Conservation (phyloP, 1,284 basidiomycete genomes). For the Sporisorium exsertum region DNA sequence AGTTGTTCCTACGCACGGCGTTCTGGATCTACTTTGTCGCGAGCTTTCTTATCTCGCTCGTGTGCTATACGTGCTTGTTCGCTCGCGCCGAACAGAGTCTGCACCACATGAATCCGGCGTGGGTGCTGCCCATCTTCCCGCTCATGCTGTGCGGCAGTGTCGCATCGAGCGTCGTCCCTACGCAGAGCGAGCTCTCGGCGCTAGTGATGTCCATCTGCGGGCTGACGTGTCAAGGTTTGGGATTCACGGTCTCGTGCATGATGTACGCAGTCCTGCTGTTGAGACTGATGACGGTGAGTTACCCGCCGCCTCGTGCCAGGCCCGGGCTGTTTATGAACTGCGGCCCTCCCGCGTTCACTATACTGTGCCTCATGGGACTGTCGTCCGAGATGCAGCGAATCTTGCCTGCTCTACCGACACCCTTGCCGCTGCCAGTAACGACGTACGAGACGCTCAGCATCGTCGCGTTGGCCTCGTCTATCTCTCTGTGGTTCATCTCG, state of each 20-base stretch:
- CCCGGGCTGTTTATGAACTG: constrained; percentile 43
- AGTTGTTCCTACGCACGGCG: neutral
- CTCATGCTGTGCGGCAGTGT: constrained; percentile 50
- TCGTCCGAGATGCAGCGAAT: constrained; percentile 6
- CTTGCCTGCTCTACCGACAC: constrained; percentile 8
- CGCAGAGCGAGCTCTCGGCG: constrained; percentile 8
- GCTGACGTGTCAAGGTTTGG: constrained; percentile 39
- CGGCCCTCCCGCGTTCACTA: constrained; percentile 49
- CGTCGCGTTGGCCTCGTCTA: constrained; percentile 5
- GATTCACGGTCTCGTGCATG: constrained; percentile 32
- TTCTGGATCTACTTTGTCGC: constrained; percentile 39
- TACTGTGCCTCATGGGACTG: constrained; percentile 38
- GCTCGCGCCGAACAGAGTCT: constrained; percentile 17
- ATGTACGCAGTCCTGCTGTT: constrained; percentile 41
- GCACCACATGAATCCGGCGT: constrained; percentile 40
- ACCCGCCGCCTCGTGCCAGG: constrained; percentile 19
- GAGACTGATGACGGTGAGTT: constrained; percentile 36
- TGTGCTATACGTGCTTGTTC: constrained; percentile 23
- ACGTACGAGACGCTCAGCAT: constrained; percentile 12
- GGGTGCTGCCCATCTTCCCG: constrained; percentile 50
- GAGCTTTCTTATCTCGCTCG: constrained; percentile 3
- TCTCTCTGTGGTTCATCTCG: constrained; percentile 35
- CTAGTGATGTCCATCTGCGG: constrained; percentile 34
- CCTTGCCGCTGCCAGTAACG: neutral
- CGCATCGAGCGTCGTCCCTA: constrained; percentile 11